phyloP scores from a whole-genome alignment of 2,329 filamentous ascomycete genomes.

The Zasmidium angulare region DNA sequence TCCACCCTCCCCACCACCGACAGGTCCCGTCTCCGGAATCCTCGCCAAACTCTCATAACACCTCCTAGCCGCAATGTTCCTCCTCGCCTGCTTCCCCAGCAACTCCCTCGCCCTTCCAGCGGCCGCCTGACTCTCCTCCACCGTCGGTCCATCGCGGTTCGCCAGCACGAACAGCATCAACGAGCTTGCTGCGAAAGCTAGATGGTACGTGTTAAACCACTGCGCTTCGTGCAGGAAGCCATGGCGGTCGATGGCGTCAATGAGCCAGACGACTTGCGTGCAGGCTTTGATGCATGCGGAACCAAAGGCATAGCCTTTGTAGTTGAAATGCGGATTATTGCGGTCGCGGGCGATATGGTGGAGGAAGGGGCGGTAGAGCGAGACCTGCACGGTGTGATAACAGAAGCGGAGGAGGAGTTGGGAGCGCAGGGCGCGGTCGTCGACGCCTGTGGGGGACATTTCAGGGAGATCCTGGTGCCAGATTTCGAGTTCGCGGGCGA shows the following conservation, averaged over 20 bases:
- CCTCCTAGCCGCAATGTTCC: not conserved
- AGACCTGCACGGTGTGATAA: conserved; percentile 23
- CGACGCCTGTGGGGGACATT: not conserved
- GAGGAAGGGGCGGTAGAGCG: conserved; percentile 26
- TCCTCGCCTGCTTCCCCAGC: conserved; percentile 1
- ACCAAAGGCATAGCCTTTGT: conserved; percentile 22
- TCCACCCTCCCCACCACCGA: not conserved
- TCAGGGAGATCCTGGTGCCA: conserved; percentile 8
- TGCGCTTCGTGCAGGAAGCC: conserved; percentile 20
- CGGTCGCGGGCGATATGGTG: conserved; percentile 19
- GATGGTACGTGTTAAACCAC: conserved; percentile 19
- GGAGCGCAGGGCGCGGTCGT: conserved; percentile 1
- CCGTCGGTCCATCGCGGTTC: conserved; percentile 15
- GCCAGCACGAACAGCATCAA: conserved; percentile 23
- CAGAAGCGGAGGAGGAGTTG: conserved; percentile 24
- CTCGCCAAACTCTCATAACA: conserved; percentile 2
- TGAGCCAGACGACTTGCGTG: conserved; percentile 25
- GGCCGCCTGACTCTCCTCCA: conserved; percentile 12
- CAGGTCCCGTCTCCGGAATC: not conserved
- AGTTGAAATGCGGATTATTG: conserved; percentile 10
- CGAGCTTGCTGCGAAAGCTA: conserved; percentile 18
- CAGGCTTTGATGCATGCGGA: conserved; percentile 23
- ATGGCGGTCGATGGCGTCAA: conserved; percentile 18
- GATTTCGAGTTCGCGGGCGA: conserved; percentile 1
- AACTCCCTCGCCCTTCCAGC: conserved; percentile 3